Percentiles rank a stretch among this genome's conserved stretches.
phyloP scores from a whole-genome alignment of 441 rosid genomes.

The Eutrema salsugineum region DNA sequence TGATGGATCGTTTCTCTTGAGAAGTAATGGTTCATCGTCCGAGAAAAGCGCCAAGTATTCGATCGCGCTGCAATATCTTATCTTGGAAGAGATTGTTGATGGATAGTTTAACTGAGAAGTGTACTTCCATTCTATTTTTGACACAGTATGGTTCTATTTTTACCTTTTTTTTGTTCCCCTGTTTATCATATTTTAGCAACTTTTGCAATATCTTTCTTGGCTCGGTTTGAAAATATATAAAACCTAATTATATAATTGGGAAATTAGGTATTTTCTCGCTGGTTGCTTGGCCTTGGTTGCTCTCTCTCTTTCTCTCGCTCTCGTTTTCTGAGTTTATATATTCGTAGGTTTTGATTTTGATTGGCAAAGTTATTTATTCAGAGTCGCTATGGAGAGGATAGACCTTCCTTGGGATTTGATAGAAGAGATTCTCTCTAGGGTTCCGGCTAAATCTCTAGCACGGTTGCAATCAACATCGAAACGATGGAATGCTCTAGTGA shows the following conservation, averaged over 20 bases:
- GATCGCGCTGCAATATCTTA: conserved; percentile 32
- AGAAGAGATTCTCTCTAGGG: background rate
- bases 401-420: background rate
- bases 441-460: background rate
- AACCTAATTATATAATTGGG: too few relatives aligned
- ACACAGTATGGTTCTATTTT: too few relatives aligned
- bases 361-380: background rate
- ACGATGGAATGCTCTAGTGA: background rate
- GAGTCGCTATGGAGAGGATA: background rate
- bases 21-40: conserved; percentile 25
- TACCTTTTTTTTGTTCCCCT: too few relatives aligned
- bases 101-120: background rate
- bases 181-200: too few relatives aligned
- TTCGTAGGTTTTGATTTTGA: too few relatives aligned
- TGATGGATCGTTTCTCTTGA: conserved; percentile 59
- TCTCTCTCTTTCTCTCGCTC: too few relatives aligned
- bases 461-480: background rate
- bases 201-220: too few relatives aligned
- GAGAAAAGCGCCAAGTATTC: conserved; percentile 26
- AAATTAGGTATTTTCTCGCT: background rate
- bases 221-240: too few relatives aligned
- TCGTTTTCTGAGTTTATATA: too few relatives aligned
- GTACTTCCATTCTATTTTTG: too few relatives aligned
- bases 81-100: conserved; percentile 24
- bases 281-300: background rate